Percentiles rank a stretch among this genome's conserved stretches.
phyloP scores from a whole-genome alignment of 345 rosid genomes.

The Gossypium sturtianum region DNA sequence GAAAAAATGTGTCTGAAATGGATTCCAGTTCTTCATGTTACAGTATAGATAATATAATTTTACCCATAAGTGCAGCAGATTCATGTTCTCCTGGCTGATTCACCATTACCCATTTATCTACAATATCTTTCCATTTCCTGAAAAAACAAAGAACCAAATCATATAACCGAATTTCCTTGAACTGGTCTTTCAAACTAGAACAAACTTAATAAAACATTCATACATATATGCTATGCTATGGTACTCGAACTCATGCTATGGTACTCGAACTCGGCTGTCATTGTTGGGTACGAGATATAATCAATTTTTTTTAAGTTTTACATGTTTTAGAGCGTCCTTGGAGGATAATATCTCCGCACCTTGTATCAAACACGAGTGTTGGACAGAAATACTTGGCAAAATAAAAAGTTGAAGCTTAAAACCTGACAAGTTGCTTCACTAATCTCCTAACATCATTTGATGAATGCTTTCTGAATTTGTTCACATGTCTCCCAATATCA shows the following conservation, averaged over 20 bases:
- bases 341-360: too few species aligned
- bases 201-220: background rate
- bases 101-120: conserved; percentile 84
- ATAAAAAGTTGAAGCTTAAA: background rate
- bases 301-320: too few species aligned
- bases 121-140: conserved; percentile 95
- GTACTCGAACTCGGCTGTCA: background rate
- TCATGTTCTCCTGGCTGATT: conserved; percentile 73
- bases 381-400: background rate
- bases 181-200: background rate
- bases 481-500: conserved; percentile 70
- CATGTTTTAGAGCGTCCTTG: too few species aligned
- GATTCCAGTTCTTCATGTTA: background rate
- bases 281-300: background rate
- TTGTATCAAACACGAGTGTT: background rate
- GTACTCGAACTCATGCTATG: background rate
- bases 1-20: too few species aligned
- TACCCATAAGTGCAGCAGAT: conserved; percentile 74
- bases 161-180: background rate
- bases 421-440: conserved; percentile 68
- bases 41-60: conserved; percentile 20
- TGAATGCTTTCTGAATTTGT: conserved; percentile 46
- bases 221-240: background rate
- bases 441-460: conserved; percentile 56
- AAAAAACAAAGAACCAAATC: conserved; percentile 14